phyloP scores from a whole-genome alignment of 345 rosid species.

The Euclidium syriacum region DNA sequence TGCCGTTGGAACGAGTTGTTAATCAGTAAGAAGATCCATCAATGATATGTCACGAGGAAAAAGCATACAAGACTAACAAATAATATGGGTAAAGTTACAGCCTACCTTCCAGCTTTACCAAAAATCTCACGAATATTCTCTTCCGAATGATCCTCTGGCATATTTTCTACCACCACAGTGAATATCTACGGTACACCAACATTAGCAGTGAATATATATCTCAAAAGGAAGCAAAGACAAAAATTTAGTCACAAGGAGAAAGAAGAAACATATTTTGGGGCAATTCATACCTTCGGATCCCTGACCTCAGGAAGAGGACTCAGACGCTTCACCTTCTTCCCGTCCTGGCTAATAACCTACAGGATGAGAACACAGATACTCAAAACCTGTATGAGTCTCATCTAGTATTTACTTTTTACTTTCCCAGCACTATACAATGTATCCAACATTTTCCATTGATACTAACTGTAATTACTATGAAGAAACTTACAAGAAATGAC shows the following conservation, averaged over 20 bases:
- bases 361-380: slow-evolving; percentile 15
- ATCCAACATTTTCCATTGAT: background rate
- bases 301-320: slow-evolving; percentile 48
- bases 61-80: background rate
- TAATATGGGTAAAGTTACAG: background rate
- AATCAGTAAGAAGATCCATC: slow-evolving; percentile 1
- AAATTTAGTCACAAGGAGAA: background rate
- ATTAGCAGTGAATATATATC: slow-evolving; percentile 21
- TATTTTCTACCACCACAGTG: slow-evolving; percentile 91
- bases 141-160: slow-evolving; percentile 81
- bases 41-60: background rate
- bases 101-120: slow-evolving; percentile 77
- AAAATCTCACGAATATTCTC: slow-evolving; percentile 61
- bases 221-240: background rate
- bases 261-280: slow-evolving; percentile 8
- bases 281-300: slow-evolving; percentile 69
- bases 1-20: slow-evolving; percentile 21
- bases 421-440: background rate
- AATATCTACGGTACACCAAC: slow-evolving; percentile 39
- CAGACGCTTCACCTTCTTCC: slow-evolving; percentile 84
- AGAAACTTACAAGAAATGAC: slow-evolving; percentile 56
- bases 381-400: background rate
- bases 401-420: background rate
- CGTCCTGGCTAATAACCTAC: slow-evolving; percentile 72
- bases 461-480: background rate